Conservation (phyloP, 2,329 filamentous ascomycete genomes). For the Calonectria hongkongensis region DNA sequence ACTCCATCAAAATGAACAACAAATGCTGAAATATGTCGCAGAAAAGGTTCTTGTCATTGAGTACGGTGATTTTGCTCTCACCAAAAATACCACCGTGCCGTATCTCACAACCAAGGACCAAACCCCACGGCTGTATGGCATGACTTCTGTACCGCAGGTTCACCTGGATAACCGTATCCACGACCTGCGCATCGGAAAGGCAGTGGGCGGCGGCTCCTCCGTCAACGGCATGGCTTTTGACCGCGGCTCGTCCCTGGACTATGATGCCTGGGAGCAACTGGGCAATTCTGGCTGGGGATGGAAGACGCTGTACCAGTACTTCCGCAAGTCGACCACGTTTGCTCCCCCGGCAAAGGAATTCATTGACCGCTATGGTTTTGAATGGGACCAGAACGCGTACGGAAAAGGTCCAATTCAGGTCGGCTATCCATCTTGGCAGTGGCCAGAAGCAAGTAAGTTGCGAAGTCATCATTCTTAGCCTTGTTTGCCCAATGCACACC, state of each 20-base stretch:
- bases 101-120: slow-evolving; percentile 14
- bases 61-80: slow-evolving; percentile 12
- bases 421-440: slow-evolving; percentile 8
- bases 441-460: slow-evolving; percentile 14
- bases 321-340: slow-evolving; percentile 13
- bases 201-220: background rate
- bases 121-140: slow-evolving; percentile 4
- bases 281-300: slow-evolving; percentile 17
- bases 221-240: slow-evolving; percentile 19
- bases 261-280: slow-evolving; percentile 1
- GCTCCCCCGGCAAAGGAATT: slow-evolving; percentile 8
- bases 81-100: slow-evolving; percentile 15
- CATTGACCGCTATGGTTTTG: background rate
- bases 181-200: background rate
- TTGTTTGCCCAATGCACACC: background rate
- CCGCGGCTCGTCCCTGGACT: slow-evolving; percentile 4
- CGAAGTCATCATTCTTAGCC: background rate
- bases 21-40: background rate
- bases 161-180: slow-evolving; percentile 2
- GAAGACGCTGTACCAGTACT: background rate
- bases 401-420: slow-evolving; percentile 1
- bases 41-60: slow-evolving; percentile 9
- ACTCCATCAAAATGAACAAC: background rate
- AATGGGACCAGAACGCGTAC: slow-evolving; percentile 1
- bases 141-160: slow-evolving; percentile 6